Percentiles rank a stretch among this genome's conserved stretches.
These are phyloP conservation scores for Glonium stellatum DNA, from an alignment of 495 filamentous ascomycete species.

Conservation along the genomic window DNA sequence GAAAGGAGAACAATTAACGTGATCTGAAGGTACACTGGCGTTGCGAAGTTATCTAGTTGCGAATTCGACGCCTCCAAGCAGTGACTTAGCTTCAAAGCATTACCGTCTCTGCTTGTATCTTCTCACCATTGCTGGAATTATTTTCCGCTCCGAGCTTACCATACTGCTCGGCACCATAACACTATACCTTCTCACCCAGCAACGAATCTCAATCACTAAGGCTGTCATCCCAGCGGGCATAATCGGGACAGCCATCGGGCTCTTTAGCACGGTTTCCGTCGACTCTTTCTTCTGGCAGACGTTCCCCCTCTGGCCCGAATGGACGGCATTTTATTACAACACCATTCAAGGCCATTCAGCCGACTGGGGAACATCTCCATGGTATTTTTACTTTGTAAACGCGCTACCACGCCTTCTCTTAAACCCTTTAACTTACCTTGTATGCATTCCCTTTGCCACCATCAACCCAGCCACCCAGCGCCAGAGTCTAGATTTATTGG, in stretches of 20 bases:
- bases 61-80: conserved; percentile 31
- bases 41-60: conserved; percentile 62
- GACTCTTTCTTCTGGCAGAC: conserved; percentile 91
- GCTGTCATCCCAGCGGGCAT: conserved; percentile 62
- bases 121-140: conserved; percentile 71
- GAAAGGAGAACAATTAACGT: not conserved
- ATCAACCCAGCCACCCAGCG: conserved; percentile 44
- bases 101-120: conserved; percentile 55
- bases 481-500: conserved; percentile 46
- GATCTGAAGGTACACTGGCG: conserved; percentile 55
- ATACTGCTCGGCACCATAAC: conserved; percentile 61
- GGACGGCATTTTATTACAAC: conserved; percentile 86
- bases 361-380: conserved; percentile 81
- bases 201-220: conserved; percentile 47
- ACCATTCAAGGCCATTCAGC: conserved; percentile 67
- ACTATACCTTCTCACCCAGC: conserved; percentile 49
- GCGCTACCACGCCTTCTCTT: conserved; percentile 76
- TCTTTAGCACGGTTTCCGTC: conserved; percentile 59
- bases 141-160: conserved; percentile 88
- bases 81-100: conserved; percentile 26
- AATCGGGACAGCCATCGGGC: conserved; percentile 53
- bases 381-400: conserved; percentile 75
- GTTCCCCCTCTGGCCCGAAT: conserved; percentile 79
- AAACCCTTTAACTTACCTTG: conserved; percentile 58
- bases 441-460: conserved; percentile 62